phyloP scores from a whole-genome alignment of 257 asterid species.

The Leonotis leonurus region DNA sequence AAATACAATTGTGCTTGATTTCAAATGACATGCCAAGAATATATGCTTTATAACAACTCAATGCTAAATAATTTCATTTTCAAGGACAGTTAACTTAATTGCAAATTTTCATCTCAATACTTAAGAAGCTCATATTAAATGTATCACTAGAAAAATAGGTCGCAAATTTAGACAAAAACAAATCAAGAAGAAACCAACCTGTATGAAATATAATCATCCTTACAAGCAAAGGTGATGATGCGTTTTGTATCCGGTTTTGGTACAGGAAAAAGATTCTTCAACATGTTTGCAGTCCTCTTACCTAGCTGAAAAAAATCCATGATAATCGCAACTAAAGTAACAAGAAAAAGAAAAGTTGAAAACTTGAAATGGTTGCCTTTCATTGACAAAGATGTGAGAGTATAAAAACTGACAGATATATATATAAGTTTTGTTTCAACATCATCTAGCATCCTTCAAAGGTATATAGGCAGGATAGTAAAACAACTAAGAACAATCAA shows the following conservation, averaged over 20 bases:
- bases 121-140: not conserved
- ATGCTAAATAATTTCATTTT: not conserved
- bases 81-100: not conserved
- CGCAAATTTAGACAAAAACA: too few relatives aligned
- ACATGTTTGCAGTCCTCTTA: conserved; percentile 71
- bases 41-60: too few relatives aligned
- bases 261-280: conserved; percentile 81
- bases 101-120: not conserved
- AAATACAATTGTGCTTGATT: not conserved
- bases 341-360: too few relatives aligned
- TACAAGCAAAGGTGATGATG: conserved; percentile 78
- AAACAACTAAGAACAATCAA: too few relatives aligned
- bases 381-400: too few relatives aligned
- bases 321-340: too few relatives aligned
- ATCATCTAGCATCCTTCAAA: too few relatives aligned
- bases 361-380: not conserved
- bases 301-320: conserved; percentile 59
- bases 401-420: not conserved
- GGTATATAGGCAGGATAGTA: too few relatives aligned
- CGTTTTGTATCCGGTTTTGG: conserved; percentile 91
- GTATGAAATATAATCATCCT: too few relatives aligned
- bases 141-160: not conserved
- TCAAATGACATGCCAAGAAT: not conserved
- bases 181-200: too few relatives aligned
- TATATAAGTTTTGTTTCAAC: too few relatives aligned